phyloP scores from a whole-genome alignment of 1,284 basidiomycete species.

The Volvariella volvacea region DNA sequence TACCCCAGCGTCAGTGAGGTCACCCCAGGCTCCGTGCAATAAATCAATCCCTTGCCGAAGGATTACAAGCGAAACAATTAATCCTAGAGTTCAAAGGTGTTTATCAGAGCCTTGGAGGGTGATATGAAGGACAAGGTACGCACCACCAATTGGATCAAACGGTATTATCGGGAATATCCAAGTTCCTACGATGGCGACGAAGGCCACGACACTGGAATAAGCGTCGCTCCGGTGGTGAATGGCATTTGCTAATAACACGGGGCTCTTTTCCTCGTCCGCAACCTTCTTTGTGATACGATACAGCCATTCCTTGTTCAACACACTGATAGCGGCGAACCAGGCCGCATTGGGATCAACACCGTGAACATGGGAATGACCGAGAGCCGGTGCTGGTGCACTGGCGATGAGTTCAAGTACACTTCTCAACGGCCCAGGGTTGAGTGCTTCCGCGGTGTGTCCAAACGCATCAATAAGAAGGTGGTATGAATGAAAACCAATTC shows the following conservation, averaged over 20 bases:
- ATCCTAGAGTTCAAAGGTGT: conserved; percentile 35
- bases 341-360: conserved; percentile 90
- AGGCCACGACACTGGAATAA: conserved; percentile 82
- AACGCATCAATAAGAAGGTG: conserved; percentile 70
- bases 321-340: conserved; percentile 86
- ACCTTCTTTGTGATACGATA: conserved; percentile 85
- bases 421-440: conserved; percentile 57
- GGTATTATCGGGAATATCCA: conserved; percentile 82
- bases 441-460: conserved; percentile 44
- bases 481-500: conserved; percentile 92
- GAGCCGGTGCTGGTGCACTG: conserved; percentile 47
- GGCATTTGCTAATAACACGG: conserved; percentile 88
- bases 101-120: conserved; percentile 5
- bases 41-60: conserved; percentile 78
- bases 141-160: conserved; percentile 91
- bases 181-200: conserved; percentile 85
- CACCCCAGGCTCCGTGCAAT: conserved; percentile 68
- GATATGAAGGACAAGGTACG: conserved; percentile 11
- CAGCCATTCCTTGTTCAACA: conserved; percentile 88
- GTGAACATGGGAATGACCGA: conserved; percentile 55
- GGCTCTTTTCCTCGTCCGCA: conserved; percentile 84
- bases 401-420: conserved; percentile 53
- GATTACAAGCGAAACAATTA: conserved; percentile 88
- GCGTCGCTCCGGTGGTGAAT: conserved; percentile 94
- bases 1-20: conserved; percentile 84